Conservation (phyloP, 169 alveolate genomes). For the Plasmodium inui region DNA sequence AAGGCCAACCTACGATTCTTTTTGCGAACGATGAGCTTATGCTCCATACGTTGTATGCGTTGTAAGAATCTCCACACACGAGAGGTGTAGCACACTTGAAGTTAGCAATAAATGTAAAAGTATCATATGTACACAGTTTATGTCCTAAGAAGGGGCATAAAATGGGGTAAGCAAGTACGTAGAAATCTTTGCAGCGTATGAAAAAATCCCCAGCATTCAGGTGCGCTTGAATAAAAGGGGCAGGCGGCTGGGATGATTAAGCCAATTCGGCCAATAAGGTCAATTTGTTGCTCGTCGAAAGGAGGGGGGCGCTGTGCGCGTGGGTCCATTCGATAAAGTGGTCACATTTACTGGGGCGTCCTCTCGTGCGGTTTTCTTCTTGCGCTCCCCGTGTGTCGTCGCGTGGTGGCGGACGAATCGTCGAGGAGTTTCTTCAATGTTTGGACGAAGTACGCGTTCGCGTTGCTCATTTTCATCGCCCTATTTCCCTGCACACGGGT, state of each 20-base stretch:
- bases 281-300: background rate
- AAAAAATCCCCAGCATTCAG: background rate
- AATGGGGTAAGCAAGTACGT: background rate
- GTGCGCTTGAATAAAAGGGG: background rate
- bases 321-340: background rate
- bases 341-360: background rate
- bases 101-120: background rate
- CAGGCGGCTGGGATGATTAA: background rate
- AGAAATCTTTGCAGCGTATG: background rate
- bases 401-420: background rate
- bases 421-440: slow-evolving; percentile 26
- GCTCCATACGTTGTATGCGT: background rate
- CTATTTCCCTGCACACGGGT: background rate
- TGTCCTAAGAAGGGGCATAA: background rate
- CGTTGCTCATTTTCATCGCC: slow-evolving; percentile 15
- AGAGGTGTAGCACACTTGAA: background rate
- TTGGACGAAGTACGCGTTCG: slow-evolving; percentile 18
- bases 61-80: background rate
- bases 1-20: background rate
- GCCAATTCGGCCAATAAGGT: background rate
- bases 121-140: background rate
- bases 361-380: background rate
- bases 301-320: background rate
- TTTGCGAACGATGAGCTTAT: background rate
- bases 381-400: background rate